These are phyloP conservation scores for Neopestalotiopsis clavispora DNA, from an alignment of 2,329 filamentous ascomycete species.

Conservation along the genomic window DNA sequence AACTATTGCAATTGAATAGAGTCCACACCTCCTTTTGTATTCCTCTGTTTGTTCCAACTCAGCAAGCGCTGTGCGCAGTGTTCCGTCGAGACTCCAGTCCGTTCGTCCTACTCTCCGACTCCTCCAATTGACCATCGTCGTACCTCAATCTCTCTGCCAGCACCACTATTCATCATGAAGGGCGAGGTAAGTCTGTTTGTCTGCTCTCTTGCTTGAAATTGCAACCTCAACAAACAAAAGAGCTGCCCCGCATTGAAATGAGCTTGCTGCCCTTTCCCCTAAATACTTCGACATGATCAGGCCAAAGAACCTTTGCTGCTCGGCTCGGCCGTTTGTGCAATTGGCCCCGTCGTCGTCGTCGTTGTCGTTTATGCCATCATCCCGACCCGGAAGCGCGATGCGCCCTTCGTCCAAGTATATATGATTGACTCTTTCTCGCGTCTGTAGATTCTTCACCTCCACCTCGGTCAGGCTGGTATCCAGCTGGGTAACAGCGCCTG, in stretches of 20 bases:
- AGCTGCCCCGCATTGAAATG: not conserved
- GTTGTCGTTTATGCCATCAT: not conserved
- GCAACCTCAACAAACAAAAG: slow-evolving; percentile 16
- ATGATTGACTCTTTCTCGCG: slow-evolving; percentile 20
- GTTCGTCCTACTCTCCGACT: not conserved
- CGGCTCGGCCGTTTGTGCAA: not conserved
- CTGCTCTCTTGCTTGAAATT: slow-evolving; percentile 19
- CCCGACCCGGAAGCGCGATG: slow-evolving; percentile 4
- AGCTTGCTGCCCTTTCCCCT: slow-evolving; percentile 16
- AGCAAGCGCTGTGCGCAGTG: slow-evolving; percentile 23
- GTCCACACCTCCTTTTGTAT: slow-evolving; percentile 18
- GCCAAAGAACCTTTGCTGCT: not conserved
- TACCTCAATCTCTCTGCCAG: not conserved
- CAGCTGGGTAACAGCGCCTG: slow-evolving; percentile 78
- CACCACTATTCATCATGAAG: slow-evolving; percentile 52
- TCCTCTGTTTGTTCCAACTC: slow-evolving; percentile 11
- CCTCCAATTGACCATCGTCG: slow-evolving; percentile 4
- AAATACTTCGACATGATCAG: slow-evolving; percentile 1
- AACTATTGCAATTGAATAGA: slow-evolving; percentile 10
- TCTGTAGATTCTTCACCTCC: slow-evolving; percentile 64
- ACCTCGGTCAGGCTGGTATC: slow-evolving; percentile 71
- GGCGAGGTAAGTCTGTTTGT: slow-evolving; percentile 53
- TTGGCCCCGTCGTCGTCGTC: not conserved
- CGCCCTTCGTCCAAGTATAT: not conserved
- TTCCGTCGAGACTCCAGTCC: slow-evolving; percentile 10